Percentiles rank a stretch among this genome's conserved stretches.
These are phyloP conservation scores for Cyphellophora europaea DNA, from an alignment of 2,329 filamentous ascomycete genomes.

Conservation along the genomic window DNA sequence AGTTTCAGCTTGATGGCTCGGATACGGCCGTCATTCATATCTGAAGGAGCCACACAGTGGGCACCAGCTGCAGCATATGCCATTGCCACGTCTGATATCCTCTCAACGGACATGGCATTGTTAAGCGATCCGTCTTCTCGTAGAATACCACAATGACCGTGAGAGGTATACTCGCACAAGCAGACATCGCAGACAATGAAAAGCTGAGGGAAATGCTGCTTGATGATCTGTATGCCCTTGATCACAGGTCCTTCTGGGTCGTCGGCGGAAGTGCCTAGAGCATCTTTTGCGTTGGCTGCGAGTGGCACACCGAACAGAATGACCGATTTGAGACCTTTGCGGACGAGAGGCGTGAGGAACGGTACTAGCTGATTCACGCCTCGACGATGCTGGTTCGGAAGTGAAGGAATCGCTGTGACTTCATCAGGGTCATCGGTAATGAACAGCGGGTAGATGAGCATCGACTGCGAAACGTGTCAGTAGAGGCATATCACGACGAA, in stretches of 20 bases:
- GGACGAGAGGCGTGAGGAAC: constrained; percentile 76
- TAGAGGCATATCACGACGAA: constrained; percentile 3
- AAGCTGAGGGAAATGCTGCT: constrained; percentile 75
- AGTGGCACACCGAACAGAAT: constrained; percentile 94
- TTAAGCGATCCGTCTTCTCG: constrained; percentile 87
- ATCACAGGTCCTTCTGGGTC: constrained; percentile 91
- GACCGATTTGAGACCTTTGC: constrained; percentile 83
- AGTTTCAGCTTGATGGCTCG: constrained; percentile 96
- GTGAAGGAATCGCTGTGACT: constrained; percentile 77
- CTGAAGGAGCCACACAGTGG: constrained; percentile 91
- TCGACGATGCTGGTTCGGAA: constrained; percentile 82
- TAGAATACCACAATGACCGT: constrained; percentile 94
- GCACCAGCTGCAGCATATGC: constrained; percentile 93
- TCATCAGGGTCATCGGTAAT: constrained; percentile 91
- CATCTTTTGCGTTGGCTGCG: constrained; percentile 72
- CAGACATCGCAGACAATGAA: constrained; percentile 92
- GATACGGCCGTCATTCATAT: constrained; percentile 98
- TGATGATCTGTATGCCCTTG: constrained; percentile 71
- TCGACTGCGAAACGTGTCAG: constrained; percentile 56
- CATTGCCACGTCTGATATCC: constrained; percentile 94
- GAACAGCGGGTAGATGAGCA: constrained; percentile 98
- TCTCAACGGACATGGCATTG: constrained; percentile 86
- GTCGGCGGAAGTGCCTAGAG: constrained; percentile 82
- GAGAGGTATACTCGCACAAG: constrained; percentile 96
- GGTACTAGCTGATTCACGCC: constrained; percentile 78